Evolutionary conservation across 306 rosid species (phyloP).

Genomic region (Abrus pulchellus): DNA sequence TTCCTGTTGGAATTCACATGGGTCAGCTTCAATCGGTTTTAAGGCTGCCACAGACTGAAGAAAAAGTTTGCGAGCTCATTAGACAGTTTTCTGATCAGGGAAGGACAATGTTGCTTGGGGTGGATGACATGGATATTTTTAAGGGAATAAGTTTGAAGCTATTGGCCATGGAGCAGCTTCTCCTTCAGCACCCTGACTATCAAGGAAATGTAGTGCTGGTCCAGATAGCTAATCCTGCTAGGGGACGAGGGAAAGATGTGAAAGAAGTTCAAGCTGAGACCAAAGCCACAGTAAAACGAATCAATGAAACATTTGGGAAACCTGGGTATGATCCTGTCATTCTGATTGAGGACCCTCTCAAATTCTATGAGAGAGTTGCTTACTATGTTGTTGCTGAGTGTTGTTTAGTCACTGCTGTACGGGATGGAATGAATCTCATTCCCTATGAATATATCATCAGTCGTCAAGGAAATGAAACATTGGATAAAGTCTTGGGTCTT

Average conservation of each 20-base stretch:
- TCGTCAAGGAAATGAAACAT: slow-evolving; percentile 70
- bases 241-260: slow-evolving; percentile 84
- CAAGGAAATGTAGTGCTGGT: slow-evolving; percentile 78
- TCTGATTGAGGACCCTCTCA: slow-evolving; percentile 75
- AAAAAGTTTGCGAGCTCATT: slow-evolving; percentile 52
- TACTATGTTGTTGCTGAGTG: slow-evolving; percentile 87
- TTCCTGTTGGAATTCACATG: slow-evolving; percentile 88
- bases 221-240: slow-evolving; percentile 89
- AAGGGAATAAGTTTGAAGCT: slow-evolving; percentile 88
- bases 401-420: slow-evolving; percentile 85
- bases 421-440: slow-evolving; percentile 94
- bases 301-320: slow-evolving; percentile 69
- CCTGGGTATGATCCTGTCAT: slow-evolving; percentile 82
- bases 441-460: slow-evolving; percentile 83
- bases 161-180: slow-evolving; percentile 90
- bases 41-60: slow-evolving; percentile 64
- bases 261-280: slow-evolving; percentile 78
- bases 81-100: slow-evolving; percentile 57
- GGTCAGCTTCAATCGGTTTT: slow-evolving; percentile 81
- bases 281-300: slow-evolving; percentile 64
- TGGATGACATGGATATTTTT: slow-evolving; percentile 94
- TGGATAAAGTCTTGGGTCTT: slow-evolving; percentile 69
- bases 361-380: slow-evolving; percentile 78
- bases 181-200: slow-evolving; percentile 70
- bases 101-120: slow-evolving; percentile 63